phyloP scores from a whole-genome alignment of 1,284 basidiomycete species.

The Exobasidium cylindrosporum region DNA sequence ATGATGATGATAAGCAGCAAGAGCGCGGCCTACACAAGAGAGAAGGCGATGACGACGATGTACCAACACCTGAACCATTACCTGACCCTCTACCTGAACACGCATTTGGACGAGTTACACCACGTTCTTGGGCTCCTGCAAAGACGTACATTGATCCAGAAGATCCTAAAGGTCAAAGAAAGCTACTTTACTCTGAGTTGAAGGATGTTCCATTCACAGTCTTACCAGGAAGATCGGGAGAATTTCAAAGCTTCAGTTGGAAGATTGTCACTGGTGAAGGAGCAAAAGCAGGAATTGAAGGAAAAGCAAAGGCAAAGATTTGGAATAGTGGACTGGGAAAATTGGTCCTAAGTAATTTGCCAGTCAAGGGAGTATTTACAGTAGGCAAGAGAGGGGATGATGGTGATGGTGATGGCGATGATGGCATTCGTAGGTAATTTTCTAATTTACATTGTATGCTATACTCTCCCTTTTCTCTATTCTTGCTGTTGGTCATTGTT shows the following conservation, averaged over 20 bases:
- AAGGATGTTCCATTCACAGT: conserved; percentile 46
- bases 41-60: conserved; percentile 9
- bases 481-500: too few relatives aligned
- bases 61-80: conserved; percentile 35
- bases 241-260: conserved; percentile 47
- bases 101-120: conserved; percentile 44
- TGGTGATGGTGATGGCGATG: conserved; percentile 5
- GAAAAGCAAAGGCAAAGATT: conserved; percentile 39
- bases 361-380: conserved; percentile 46
- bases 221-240: conserved; percentile 29
- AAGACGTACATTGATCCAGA: conserved; percentile 35
- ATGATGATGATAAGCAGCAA: conserved; percentile 6
- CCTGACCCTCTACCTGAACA: conserved; percentile 40
- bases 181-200: conserved; percentile 38
- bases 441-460: background rate
- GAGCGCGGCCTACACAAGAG: background rate
- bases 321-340: conserved; percentile 45
- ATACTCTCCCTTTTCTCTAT: background rate
- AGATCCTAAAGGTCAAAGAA: conserved; percentile 34
- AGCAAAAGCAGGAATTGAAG: conserved; percentile 44
- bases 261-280: conserved; percentile 46
- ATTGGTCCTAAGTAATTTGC: conserved; percentile 36
- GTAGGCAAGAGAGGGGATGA: conserved; percentile 22
- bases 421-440: too few relatives aligned
- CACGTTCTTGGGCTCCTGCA: conserved; percentile 40